phyloP scores from a whole-genome alignment of 768 basidiomycete species.

The Pulveroboletus frians region DNA sequence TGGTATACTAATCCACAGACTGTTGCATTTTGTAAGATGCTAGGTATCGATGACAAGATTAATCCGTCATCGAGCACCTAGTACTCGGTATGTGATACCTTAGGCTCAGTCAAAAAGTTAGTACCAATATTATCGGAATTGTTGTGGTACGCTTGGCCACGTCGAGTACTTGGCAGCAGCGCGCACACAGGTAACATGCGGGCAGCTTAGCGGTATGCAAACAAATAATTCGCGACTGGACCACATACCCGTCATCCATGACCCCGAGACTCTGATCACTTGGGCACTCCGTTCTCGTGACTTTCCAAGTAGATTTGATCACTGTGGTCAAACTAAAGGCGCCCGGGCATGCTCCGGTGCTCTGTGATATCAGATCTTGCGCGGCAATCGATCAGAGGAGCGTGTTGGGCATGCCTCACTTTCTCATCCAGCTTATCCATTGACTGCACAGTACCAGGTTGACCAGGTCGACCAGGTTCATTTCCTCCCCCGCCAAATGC shows the following conservation, averaged over 20 bases:
- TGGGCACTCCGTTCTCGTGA: neutral
- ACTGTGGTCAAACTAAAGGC: neutral
- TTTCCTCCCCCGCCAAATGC: neutral
- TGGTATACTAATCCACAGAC: constrained; percentile 90
- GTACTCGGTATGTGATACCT: neutral
- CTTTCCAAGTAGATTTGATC: neutral
- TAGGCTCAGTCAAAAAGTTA: no score
- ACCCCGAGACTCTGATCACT: neutral
- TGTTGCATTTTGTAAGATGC: constrained; percentile 72
- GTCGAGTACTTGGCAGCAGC: no score
- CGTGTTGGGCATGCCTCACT: neutral
- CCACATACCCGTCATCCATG: no score
- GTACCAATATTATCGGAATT: no score
- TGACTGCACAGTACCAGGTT: neutral
- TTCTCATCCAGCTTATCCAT: neutral
- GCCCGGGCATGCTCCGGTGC: neutral
- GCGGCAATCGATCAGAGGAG: neutral
- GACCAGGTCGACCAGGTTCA: neutral
- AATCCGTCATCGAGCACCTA: constrained; percentile 28
- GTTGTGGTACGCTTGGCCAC: no score
- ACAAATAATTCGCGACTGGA: no score
- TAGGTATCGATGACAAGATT: constrained; percentile 73
- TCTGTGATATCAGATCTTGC: neutral
- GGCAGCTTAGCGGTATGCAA: no score
- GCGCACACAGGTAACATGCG: no score